Percentiles rank a stretch among this genome's conserved stretches.
These are phyloP conservation scores for Sporothrix dimorphospora DNA, from an alignment of 2,329 filamentous ascomycete species.

Conservation along the genomic window DNA sequence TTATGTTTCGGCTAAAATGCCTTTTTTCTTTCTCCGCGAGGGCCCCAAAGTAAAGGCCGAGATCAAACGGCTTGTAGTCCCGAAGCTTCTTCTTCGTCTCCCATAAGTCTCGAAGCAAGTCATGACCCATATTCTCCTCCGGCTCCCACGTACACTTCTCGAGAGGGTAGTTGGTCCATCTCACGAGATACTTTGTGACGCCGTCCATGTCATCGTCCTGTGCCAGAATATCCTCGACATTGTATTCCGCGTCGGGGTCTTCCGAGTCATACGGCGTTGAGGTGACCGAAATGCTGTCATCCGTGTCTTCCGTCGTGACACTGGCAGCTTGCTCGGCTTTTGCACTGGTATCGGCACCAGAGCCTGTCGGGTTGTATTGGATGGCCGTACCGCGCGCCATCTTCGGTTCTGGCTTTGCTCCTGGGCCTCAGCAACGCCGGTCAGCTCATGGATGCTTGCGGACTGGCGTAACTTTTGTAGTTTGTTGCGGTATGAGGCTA, in stretches of 20 bases:
- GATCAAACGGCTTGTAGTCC: constrained; percentile 43
- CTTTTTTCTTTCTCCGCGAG: constrained; percentile 41
- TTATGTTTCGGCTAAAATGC: constrained; percentile 50
- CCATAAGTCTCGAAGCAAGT: constrained; percentile 49
- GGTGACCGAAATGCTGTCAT: constrained; percentile 59
- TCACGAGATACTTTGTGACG: constrained; percentile 58
- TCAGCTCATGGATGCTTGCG: neutral
- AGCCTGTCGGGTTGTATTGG: neutral
- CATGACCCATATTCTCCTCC: constrained; percentile 45
- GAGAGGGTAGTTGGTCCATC: constrained; percentile 64
- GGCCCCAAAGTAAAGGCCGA: constrained; percentile 43
- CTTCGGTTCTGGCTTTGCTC: neutral
- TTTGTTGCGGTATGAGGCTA: neutral
- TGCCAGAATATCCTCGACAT: constrained; percentile 57
- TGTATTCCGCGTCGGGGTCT: constrained; percentile 53
- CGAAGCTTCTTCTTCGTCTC: constrained; percentile 45
- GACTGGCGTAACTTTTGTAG: neutral
- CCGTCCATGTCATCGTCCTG: constrained; percentile 45
- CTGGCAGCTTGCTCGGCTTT: constrained; percentile 7
- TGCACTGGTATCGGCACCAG: neutral
- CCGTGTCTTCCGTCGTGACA: constrained; percentile 29
- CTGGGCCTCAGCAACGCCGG: neutral
- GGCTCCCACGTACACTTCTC: constrained; percentile 63
- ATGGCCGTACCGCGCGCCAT: neutral
- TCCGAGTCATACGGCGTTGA: constrained; percentile 49